A percentile compares a stretch with the other conserved stretches of the same genome.
Evolutionary conservation across 2,329 filamentous ascomycete genomes (phyloP).

Genomic region (Botrytis medusae): DNA sequence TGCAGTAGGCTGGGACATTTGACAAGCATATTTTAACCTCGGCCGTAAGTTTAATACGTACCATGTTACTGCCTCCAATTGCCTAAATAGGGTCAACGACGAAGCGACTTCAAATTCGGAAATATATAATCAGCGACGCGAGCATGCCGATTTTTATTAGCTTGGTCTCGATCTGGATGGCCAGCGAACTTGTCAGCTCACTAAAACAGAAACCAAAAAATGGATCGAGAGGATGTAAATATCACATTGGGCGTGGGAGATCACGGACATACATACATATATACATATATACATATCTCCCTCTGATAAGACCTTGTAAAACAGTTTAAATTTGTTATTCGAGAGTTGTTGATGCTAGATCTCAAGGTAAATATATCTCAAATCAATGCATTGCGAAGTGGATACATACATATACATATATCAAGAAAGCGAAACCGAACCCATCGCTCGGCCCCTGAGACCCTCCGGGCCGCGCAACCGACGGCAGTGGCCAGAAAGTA

Average conservation of each 20-base stretch:
- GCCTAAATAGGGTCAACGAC: neutral
- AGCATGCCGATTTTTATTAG: neutral
- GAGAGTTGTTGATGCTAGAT: neutral
- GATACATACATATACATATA: neutral
- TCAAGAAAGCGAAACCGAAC: neutral
- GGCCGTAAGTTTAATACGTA: neutral
- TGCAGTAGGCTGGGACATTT: neutral
- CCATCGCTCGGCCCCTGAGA: neutral
- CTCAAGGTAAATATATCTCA: neutral
- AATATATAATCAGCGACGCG: neutral
- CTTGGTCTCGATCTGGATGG: neutral
- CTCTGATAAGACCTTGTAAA: neutral
- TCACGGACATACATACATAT: rapidly evolving
- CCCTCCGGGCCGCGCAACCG: neutral
- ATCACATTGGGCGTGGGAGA: neutral
- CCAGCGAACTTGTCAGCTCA: neutral
- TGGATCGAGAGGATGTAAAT: neutral
- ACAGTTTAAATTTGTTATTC: neutral
- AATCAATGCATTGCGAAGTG: neutral
- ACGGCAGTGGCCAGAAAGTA: neutral
- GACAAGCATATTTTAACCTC: neutral
- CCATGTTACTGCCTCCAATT: neutral
- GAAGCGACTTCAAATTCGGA: neutral
- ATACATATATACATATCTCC: neutral
- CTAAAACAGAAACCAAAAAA: neutral